Evolutionary conservation across 2,329 filamentous ascomycete genomes (phyloP).

Genomic region (Sphaerulina populicola): DNA sequence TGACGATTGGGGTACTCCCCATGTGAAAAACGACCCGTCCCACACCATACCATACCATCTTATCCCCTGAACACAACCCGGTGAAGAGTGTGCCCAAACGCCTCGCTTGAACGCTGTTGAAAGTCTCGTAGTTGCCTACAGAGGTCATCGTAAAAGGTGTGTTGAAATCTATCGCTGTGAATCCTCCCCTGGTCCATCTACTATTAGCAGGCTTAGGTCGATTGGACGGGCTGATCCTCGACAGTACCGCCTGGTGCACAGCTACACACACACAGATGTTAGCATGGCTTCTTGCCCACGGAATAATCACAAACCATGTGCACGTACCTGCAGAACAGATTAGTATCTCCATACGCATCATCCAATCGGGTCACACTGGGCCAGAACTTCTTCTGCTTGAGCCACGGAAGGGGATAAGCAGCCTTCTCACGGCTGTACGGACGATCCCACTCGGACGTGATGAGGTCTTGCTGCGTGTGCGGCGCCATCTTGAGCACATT

Average conservation of each 20-base stretch:
- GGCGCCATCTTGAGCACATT: slow-evolving; percentile 88
- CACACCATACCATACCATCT: too few relatives aligned
- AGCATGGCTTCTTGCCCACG: slow-evolving; percentile 1
- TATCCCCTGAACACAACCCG: too few relatives aligned
- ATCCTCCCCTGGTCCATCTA: neutral
- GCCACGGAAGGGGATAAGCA: slow-evolving; percentile 72
- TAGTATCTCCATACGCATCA: slow-evolving; percentile 82
- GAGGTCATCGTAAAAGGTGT: slow-evolving; percentile 3
- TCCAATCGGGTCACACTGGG: slow-evolving; percentile 77
- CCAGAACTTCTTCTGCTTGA: slow-evolving; percentile 98
- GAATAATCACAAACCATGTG: neutral
- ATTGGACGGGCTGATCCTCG: slow-evolving; percentile 27
- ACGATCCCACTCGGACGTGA: slow-evolving; percentile 71
- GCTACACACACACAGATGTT: slow-evolving; percentile 11
- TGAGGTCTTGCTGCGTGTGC: slow-evolving; percentile 73
- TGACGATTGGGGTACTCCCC: too few relatives aligned
- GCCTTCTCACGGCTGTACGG: slow-evolving; percentile 73
- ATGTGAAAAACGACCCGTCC: too few relatives aligned
- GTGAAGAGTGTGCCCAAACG: slow-evolving; percentile 5
- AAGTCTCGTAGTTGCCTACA: neutral
- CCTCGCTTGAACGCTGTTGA: slow-evolving; percentile 24
- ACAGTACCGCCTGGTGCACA: slow-evolving; percentile 69
- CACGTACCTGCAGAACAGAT: slow-evolving; percentile 73
- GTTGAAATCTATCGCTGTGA: slow-evolving; percentile 14
- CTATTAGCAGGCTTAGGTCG: neutral